Base-by-base conservation (phyloP, 768 basidiomycete species). In the Pleurotus cornucopiae region DNA sequence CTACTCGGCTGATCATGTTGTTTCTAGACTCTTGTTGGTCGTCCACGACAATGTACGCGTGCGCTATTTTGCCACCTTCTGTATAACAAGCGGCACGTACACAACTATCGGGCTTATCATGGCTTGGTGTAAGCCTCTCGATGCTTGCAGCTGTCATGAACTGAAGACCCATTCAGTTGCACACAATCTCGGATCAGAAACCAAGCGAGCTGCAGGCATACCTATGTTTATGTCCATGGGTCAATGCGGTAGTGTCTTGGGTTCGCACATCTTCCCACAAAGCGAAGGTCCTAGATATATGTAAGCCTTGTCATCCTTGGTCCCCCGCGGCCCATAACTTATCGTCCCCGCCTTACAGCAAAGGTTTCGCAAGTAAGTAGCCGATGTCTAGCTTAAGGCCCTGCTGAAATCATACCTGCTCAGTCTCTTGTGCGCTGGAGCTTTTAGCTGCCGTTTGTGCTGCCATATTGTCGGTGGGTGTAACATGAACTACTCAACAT, bases 151-250 rank as follows among this genome's bases (percentile, higher is more conserved):
- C 26, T 5, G 1, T 20, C 13, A 41, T 16, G 11, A 9, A n/a
- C 16, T 23, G n/a, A 34, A 12, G 20, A 9, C 51, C 34, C 34
- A 4, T 47, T 14, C 55, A 89, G 85, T 79, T 61, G 81, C 85
- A 3, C 87, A 89, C 61, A 91, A 89, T 61, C 76, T 89, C 6
- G 88, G 87, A 2, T 89, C 88, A 0, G 89, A 91, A 62, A 84
- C 85, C 0, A 89, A 91, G 69, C 82, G 81, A 55, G 88, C 89
- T 0, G 82, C 87, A 0, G 88, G 88, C 0, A 85, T 89, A 34
- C 86, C 88, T 11, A 77, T 88, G 70, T 89, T 89, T 64, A 89
- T 89, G 83, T 79, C 86, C 12, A 88, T 91, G 38, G 89, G 89
- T 0, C 89, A 91, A 65, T 83, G 86, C 48, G 89, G 88, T 9